Percentiles rank a stretch among this genome's conserved stretches.
Conservation (phyloP, 1,284 basidiomycete genomes). For the Microbotryum violaceum region DNA sequence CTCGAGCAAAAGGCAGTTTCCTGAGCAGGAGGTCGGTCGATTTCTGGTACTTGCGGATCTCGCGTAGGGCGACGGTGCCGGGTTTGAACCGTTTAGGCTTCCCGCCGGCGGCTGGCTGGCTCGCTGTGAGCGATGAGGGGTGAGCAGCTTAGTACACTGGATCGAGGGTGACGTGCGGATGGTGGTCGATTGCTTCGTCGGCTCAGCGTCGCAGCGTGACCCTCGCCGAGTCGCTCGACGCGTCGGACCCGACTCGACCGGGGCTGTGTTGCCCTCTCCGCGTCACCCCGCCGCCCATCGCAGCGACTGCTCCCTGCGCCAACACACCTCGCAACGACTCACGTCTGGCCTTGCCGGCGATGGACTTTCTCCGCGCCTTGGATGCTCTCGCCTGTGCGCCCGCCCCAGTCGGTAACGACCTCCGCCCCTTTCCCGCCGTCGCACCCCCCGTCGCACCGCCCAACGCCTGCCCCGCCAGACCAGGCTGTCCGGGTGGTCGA, state of each 20-base stretch:
- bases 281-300: background rate
- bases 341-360: slow-evolving; percentile 1
- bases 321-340: background rate
- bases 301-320: too few relatives aligned
- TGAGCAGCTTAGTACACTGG: too few relatives aligned
- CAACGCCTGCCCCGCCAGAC: too few relatives aligned
- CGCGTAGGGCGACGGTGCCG: slow-evolving; percentile 77
- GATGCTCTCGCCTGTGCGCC: too few relatives aligned
- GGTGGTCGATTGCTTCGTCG: background rate
- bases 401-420: too few relatives aligned
- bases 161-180: background rate
- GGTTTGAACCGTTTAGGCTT: slow-evolving; percentile 63
- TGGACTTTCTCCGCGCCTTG: background rate
- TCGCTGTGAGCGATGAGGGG: background rate
- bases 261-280: background rate
- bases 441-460: too few relatives aligned
- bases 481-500: too few relatives aligned
- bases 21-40: slow-evolving; percentile 77
- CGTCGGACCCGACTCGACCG: background rate
- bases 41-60: slow-evolving; percentile 90
- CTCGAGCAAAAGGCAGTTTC: slow-evolving; percentile 81
- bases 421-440: too few relatives aligned
- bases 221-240: background rate
- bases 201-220: background rate
- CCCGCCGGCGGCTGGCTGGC: background rate